These are phyloP conservation scores for Geotrichum citri-aurantii DNA, from an alignment of 1,139 yeast genomes.

Conservation along the genomic window DNA sequence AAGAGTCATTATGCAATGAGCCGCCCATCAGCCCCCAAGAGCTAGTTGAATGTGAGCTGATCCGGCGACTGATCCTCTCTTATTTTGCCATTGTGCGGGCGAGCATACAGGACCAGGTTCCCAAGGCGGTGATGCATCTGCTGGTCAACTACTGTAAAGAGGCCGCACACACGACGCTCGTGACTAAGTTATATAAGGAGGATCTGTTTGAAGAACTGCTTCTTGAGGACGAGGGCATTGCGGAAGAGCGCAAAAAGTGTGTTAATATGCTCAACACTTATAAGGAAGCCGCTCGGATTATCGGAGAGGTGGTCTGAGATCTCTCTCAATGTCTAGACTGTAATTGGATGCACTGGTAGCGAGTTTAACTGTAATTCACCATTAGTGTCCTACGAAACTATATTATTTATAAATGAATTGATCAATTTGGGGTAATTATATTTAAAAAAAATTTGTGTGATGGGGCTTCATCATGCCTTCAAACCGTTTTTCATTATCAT, in stretches of 20 bases:
- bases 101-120: constrained; percentile 95
- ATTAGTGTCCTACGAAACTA: too few species aligned
- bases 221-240: constrained; percentile 82
- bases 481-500: too few species aligned
- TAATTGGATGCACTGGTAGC: background rate
- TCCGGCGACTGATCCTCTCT: constrained; percentile 83
- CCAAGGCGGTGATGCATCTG: constrained; percentile 94
- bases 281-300: constrained; percentile 80
- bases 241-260: constrained; percentile 88
- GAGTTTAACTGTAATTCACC: background rate
- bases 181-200: constrained; percentile 85
- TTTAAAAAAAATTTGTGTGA: too few species aligned
- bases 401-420: too few species aligned
- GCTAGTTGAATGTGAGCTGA: constrained; percentile 89
- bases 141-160: constrained; percentile 85
- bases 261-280: constrained; percentile 75
- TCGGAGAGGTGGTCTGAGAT: constrained; percentile 72
- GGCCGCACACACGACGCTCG: constrained; percentile 83
- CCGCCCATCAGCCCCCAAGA: constrained; percentile 62
- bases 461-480: too few species aligned
- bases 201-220: constrained; percentile 75
- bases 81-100: constrained; percentile 90
- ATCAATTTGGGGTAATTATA: too few species aligned
- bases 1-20: background rate
- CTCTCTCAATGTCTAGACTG: background rate